These are phyloP conservation scores for Angomonas desouzai DNA, from an alignment of 208 protist species.

Conservation along the genomic window DNA sequence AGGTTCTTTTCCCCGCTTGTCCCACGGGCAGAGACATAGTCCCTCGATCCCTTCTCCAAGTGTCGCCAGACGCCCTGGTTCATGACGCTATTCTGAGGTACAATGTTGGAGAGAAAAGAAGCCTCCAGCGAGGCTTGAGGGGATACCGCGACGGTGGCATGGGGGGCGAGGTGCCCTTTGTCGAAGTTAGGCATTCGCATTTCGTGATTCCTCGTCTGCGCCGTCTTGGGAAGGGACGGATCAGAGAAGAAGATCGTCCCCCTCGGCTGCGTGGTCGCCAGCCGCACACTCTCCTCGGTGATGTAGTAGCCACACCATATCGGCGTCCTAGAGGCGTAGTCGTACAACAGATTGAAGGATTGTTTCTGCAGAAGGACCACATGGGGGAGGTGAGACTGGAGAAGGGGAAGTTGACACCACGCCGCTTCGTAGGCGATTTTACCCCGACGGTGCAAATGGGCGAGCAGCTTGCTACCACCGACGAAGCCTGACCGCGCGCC, in stretches of 20 bases:
- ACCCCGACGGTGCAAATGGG: not conserved
- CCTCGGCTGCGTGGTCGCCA: constrained; percentile 27
- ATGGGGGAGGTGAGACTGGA: constrained; percentile 2
- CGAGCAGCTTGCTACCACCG: not conserved
- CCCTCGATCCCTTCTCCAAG: constrained; percentile 34
- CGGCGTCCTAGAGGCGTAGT: constrained; percentile 24
- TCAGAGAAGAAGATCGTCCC: constrained; percentile 30
- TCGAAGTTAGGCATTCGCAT: constrained; percentile 29
- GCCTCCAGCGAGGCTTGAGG: constrained; percentile 35
- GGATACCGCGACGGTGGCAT: constrained; percentile 43
- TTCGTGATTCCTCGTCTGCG: constrained; percentile 18
- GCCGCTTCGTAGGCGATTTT: no score
- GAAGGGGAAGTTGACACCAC: constrained; percentile 6
- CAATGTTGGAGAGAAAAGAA: constrained; percentile 48
- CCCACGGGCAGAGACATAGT: constrained; percentile 32
- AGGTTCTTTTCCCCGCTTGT: not conserved
- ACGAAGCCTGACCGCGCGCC: not conserved
- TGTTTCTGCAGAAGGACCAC: constrained; percentile 32
- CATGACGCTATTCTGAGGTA: constrained; percentile 37
- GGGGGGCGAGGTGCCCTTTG: constrained; percentile 63
- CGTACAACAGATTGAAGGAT: constrained; percentile 45
- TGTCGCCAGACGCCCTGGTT: constrained; percentile 61
- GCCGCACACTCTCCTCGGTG: constrained; percentile 14
- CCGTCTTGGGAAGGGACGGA: constrained; percentile 23
- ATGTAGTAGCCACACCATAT: constrained; percentile 57